Conservation (phyloP, 1,284 basidiomycete species). For the Malassezia globosa region DNA sequence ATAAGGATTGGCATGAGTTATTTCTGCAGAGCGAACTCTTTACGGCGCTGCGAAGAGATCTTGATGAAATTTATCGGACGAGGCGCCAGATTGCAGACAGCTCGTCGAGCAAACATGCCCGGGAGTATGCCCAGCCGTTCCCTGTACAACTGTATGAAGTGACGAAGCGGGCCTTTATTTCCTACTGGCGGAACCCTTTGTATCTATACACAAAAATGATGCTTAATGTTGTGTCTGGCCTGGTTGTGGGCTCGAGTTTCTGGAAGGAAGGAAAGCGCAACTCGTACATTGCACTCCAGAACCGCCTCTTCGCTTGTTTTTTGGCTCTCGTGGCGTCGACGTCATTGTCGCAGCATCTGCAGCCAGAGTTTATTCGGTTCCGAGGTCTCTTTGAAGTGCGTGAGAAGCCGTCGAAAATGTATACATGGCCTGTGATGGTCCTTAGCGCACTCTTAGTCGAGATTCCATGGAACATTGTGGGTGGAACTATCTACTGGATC, state of each 20-base stretch:
- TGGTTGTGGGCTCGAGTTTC: conserved; percentile 54
- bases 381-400: conserved; percentile 60
- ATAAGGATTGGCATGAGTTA: conserved; percentile 36
- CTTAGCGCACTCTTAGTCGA: conserved; percentile 33
- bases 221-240: conserved; percentile 51
- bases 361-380: conserved; percentile 51
- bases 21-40: conserved; percentile 25
- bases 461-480: conserved; percentile 36
- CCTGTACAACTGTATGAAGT: conserved; percentile 37
- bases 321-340: conserved; percentile 44
- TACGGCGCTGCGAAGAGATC: conserved; percentile 16
- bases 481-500: conserved; percentile 41
- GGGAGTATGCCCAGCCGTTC: conserved; percentile 37
- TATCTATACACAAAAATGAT: conserved; percentile 42
- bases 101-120: conserved; percentile 7
- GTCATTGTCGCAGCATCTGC: conserved; percentile 37
- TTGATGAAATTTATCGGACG: conserved; percentile 17
- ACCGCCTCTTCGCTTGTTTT: conserved; percentile 61
- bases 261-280: conserved; percentile 24
- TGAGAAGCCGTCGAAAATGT: conserved; percentile 65
- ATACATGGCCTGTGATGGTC: conserved; percentile 57
- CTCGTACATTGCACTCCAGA: conserved; percentile 52
- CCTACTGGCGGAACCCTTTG: conserved; percentile 44
- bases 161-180: conserved; percentile 25
- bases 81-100: conserved; percentile 5